phyloP scores from a whole-genome alignment of 306 rosid species.

The Cucumis melo region DNA sequence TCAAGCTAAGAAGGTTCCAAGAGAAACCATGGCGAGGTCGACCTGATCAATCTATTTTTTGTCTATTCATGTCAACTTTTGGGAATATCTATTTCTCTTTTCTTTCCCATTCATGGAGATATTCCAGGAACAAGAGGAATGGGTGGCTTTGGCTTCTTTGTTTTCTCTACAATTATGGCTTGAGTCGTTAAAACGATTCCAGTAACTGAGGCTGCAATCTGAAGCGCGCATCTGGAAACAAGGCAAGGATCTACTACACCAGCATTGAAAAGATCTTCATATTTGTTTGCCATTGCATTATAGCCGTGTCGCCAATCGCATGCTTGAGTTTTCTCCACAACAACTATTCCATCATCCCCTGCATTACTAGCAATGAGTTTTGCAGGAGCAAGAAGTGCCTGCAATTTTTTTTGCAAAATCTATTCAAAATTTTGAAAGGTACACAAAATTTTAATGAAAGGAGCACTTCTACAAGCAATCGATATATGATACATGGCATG shows the following conservation, averaged over 20 bases:
- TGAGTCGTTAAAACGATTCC: slow-evolving; percentile 72
- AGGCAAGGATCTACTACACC: slow-evolving; percentile 87
- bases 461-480: background rate
- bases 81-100: background rate
- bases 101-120: slow-evolving; percentile 23
- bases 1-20: background rate
- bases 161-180: slow-evolving; percentile 75
- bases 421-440: background rate
- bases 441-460: background rate
- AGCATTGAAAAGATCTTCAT: slow-evolving; percentile 76
- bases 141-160: slow-evolving; percentile 38
- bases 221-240: slow-evolving; percentile 86
- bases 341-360: slow-evolving; percentile 74
- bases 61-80: background rate
- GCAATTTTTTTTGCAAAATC: slow-evolving; percentile 11
- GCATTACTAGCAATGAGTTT: slow-evolving; percentile 76
- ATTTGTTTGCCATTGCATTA: slow-evolving; percentile 64
- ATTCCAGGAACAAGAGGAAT: slow-evolving; percentile 72
- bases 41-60: no score
- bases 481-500: background rate
- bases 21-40: background rate
- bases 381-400: slow-evolving; percentile 89
- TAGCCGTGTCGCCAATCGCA: slow-evolving; percentile 68
- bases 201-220: slow-evolving; percentile 74
- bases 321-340: slow-evolving; percentile 61